Evolutionary conservation across 2,329 filamentous ascomycete genomes (phyloP).

Genomic region (Podosphaera fusca): DNA sequence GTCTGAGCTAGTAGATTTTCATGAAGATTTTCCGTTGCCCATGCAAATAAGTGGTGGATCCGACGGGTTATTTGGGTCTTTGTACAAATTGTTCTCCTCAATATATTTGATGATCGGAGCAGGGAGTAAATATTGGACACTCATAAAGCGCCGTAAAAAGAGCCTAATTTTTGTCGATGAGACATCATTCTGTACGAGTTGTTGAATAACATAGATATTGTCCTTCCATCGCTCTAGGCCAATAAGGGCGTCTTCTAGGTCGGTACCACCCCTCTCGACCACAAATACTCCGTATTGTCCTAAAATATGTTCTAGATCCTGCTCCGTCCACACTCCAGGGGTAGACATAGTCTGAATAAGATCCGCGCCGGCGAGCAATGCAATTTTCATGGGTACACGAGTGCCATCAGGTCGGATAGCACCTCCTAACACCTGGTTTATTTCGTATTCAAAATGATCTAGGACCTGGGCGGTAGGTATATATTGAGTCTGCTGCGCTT

Average conservation of each 20-base stretch:
- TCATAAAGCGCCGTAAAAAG: slow-evolving; percentile 59
- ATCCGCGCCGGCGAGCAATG: slow-evolving; percentile 60
- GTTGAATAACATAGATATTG: slow-evolving; percentile 32
- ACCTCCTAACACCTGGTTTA: slow-evolving; percentile 58
- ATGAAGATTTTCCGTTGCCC: too few relatives aligned
- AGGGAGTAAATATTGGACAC: slow-evolving; percentile 54
- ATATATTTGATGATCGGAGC: slow-evolving; percentile 56
- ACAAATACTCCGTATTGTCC: slow-evolving; percentile 66
- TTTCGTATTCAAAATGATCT: slow-evolving; percentile 77
- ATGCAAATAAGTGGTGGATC: not conserved
- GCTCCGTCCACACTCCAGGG: slow-evolving; percentile 56
- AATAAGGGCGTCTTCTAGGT: slow-evolving; percentile 71
- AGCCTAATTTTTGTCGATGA: slow-evolving; percentile 65
- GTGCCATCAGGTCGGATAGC: slow-evolving; percentile 44
- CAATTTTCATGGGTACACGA: slow-evolving; percentile 42
- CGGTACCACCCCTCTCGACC: slow-evolving; percentile 70
- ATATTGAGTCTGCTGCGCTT: slow-evolving; percentile 66
- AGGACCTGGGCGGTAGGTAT: slow-evolving; percentile 73
- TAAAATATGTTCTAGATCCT: slow-evolving; percentile 74
- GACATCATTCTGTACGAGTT: slow-evolving; percentile 70
- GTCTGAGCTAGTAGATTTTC: too few relatives aligned
- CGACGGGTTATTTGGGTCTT: slow-evolving; percentile 19
- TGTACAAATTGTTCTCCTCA: slow-evolving; percentile 40
- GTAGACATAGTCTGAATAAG: slow-evolving; percentile 50
- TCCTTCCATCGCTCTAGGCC: slow-evolving; percentile 61